Percentiles rank a stretch among this genome's conserved stretches.
Evolutionary conservation across 345 rosid species (phyloP).

Genomic region (Lepidium didymum): DNA sequence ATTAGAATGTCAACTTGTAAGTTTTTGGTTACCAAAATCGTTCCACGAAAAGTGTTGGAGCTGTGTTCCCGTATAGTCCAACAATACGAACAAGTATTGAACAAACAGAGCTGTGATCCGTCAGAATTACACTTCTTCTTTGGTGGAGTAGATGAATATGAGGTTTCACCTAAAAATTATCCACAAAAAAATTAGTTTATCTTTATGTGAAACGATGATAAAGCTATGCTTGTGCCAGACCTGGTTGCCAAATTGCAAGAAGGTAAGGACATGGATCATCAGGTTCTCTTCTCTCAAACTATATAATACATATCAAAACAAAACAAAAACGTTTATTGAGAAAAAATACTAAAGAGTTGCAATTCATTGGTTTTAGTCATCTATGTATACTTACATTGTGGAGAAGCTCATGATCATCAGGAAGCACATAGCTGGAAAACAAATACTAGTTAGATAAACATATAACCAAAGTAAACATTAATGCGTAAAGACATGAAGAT

Average conservation of each 20-base stretch:
- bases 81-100: constrained; percentile 35
- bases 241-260: constrained; percentile 60
- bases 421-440: constrained; percentile 52
- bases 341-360: background rate
- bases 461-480: background rate
- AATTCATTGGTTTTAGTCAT: background rate
- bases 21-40: constrained; percentile 41
- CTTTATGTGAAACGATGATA: background rate
- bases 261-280: constrained; percentile 50
- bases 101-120: constrained; percentile 24
- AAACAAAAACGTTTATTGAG: background rate
- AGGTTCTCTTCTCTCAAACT: constrained; percentile 44
- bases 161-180: constrained; percentile 39
- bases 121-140: constrained; percentile 26
- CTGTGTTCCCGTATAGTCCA: constrained; percentile 19
- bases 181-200: background rate
- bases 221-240: constrained; percentile 21
- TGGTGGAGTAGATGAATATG: constrained; percentile 27
- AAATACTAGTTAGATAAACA: background rate
- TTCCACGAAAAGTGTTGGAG: constrained; percentile 37
- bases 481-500: background rate
- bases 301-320: background rate
- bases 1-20: background rate
- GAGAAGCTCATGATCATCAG: constrained; percentile 44
- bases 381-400: constrained; percentile 29